Evolutionary conservation across 345 rosid species (phyloP), one percentile per base, ranked within the genome.

Genomic region (Viola odorata): DNA sequence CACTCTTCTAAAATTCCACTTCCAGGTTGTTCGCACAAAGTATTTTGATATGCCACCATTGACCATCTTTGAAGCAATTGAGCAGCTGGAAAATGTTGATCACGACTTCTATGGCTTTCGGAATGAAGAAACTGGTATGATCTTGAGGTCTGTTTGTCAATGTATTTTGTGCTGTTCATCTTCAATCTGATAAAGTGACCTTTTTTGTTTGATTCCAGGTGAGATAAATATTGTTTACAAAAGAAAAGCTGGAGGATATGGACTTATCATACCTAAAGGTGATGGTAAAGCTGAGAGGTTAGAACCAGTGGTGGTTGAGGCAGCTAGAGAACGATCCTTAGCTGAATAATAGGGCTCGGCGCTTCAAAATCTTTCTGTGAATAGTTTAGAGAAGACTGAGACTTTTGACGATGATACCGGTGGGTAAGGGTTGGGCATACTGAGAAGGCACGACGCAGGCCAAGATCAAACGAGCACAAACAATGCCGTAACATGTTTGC

Each of bases 41-140:
- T 80, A 80, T 73, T 89, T 92, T 69, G 96, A 92, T 45, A 85
- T 92, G 96, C 94, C 94, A 41, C 96, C 98, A 6, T 67, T 92
- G 81, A 87, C 94, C 0, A 80, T 87, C 38, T 13, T 81, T 14
- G 98, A 92, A 68, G 98, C 96, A 23, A 75, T 85, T 3, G 94
- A 85, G 84, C 98, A 89, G 85, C 79, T 89, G 71, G 91, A 92
- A 63, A 76, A 81, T 66, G 81, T 92, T 41, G 81, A 78, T 69
- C 98, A 92, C 4, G 96, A 87, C 65, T 92, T 92, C 75, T 92
- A 89, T 61, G 96, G 84, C 57, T 92, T 89, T 70, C 79, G 85
- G 49, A 85, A 89, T 45, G 96, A 89, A 80, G 94, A 85, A 74
- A 92, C 96, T 3, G 94, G 98, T 92, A 82, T 59, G 77, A 60